Evolutionary conservation across 2,329 filamentous ascomycete species (phyloP).

Genomic region (Epichloe coenophiala): DNA sequence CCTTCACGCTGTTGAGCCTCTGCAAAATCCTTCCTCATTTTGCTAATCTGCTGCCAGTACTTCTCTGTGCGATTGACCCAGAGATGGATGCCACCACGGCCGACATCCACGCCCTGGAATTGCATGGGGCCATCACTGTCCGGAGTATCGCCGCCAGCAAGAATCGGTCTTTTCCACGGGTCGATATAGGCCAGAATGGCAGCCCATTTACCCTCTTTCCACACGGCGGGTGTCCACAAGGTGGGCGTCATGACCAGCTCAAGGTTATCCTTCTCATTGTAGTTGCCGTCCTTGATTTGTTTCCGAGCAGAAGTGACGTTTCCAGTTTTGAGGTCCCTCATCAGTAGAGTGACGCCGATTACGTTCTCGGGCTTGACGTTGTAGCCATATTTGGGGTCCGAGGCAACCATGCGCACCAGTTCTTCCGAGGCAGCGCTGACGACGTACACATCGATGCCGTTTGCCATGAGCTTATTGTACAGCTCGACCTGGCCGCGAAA

Average conservation of each 20-base stretch:
- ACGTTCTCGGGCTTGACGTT: constrained; percentile 30
- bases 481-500: constrained; percentile 29
- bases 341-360: constrained; percentile 27
- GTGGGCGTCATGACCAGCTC: constrained; percentile 26
- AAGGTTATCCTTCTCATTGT: constrained; percentile 22
- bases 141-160: constrained; percentile 30
- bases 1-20: constrained; percentile 21
- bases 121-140: constrained; percentile 30
- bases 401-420: constrained; percentile 31
- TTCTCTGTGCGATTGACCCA: constrained; percentile 26
- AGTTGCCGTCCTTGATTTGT: constrained; percentile 24
- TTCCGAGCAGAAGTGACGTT: constrained; percentile 23
- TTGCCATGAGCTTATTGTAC: constrained; percentile 27
- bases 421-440: constrained; percentile 29
- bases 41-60: constrained; percentile 20
- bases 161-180: constrained; percentile 27
- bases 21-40: constrained; percentile 23
- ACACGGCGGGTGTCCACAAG: constrained; percentile 29
- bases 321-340: constrained; percentile 17
- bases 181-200: constrained; percentile 29
- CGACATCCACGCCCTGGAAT: constrained; percentile 29
- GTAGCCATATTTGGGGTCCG: constrained; percentile 31
- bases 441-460: constrained; percentile 30
- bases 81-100: constrained; percentile 26
- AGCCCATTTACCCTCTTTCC: constrained; percentile 30